Conservation (phyloP, 2,329 filamentous ascomycete genomes). For the Hypoxylon sp. region DNA sequence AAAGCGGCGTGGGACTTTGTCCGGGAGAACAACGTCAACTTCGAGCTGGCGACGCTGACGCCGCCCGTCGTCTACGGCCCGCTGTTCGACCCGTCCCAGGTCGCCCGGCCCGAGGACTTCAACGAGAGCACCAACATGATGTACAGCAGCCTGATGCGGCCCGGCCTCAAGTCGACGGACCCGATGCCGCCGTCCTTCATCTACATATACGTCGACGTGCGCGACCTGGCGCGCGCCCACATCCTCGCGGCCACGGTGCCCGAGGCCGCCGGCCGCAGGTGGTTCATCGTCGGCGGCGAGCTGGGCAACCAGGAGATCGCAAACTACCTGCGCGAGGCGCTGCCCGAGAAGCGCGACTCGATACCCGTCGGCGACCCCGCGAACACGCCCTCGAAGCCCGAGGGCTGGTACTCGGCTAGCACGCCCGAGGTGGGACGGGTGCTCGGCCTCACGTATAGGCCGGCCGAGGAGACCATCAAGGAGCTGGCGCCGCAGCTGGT, state of each 20-base stretch:
- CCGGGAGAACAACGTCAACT: conserved; percentile 59
- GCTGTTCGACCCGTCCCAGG: conserved; percentile 26
- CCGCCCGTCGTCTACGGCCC: conserved; percentile 60
- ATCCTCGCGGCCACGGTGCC: conserved; percentile 35
- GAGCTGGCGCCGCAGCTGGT: conserved; percentile 34
- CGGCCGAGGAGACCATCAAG: conserved; percentile 31
- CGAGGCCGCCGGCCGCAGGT: conserved; percentile 40
- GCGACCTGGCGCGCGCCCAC: conserved; percentile 41
- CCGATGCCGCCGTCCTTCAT: conserved; percentile 29
- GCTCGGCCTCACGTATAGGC: conserved; percentile 36
- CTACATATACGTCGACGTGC: conserved; percentile 43
- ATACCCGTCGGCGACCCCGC: conserved; percentile 33
- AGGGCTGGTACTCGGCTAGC: conserved; percentile 31
- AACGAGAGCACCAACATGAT: conserved; percentile 22
- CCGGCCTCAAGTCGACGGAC: conserved; percentile 21
- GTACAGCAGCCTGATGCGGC: conserved; percentile 20
- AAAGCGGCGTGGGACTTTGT: conserved; percentile 61
- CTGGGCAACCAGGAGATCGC: conserved; percentile 33
- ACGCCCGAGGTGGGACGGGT: conserved; percentile 29
- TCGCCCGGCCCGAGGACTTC: conserved; percentile 23
- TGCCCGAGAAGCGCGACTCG: conserved; percentile 31
- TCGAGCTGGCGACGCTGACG: conserved; percentile 57
- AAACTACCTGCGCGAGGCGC: conserved; percentile 30
- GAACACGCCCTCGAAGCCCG: conserved; percentile 19
- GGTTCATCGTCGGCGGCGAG: conserved; percentile 34